Percentiles rank a stretch among this genome's conserved stretches.
Conservation (phyloP, 306 rosid genomes). For the Medicago truncatula region DNA sequence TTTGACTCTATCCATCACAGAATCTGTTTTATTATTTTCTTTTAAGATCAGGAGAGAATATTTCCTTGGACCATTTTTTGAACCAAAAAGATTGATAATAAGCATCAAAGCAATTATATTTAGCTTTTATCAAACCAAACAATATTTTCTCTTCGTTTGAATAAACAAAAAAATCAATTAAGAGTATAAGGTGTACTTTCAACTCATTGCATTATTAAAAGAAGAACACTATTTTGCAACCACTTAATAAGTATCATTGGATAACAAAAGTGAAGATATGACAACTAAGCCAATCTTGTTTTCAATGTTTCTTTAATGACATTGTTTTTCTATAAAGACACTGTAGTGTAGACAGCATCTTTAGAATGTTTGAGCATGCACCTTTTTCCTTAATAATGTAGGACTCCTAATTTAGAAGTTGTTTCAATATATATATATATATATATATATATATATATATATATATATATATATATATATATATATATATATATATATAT, state of each 20-base stretch:
- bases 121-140: no score
- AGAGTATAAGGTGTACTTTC: neutral
- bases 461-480: no score
- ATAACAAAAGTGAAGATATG: conserved; percentile 30
- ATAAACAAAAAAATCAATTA: no score
- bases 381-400: neutral
- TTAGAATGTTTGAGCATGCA: neutral
- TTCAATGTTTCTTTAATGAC: conserved; percentile 19
- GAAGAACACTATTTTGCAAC: neutral
- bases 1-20: no score
- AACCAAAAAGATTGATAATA: no score
- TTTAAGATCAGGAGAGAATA: no score
- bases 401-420: neutral
- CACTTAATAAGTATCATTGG: conserved; percentile 1
- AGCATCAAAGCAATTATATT: no score
- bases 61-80: no score
- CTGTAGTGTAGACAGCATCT: neutral
- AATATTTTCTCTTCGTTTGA: no score
- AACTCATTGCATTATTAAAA: neutral
- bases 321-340: neutral
- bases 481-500: neutral
- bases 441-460: no score
- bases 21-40: no score
- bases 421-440: neutral
- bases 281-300: conserved; percentile 42